Conservation (phyloP, 2,329 filamentous ascomycete species). For the Claviceps fusiformis region DNA sequence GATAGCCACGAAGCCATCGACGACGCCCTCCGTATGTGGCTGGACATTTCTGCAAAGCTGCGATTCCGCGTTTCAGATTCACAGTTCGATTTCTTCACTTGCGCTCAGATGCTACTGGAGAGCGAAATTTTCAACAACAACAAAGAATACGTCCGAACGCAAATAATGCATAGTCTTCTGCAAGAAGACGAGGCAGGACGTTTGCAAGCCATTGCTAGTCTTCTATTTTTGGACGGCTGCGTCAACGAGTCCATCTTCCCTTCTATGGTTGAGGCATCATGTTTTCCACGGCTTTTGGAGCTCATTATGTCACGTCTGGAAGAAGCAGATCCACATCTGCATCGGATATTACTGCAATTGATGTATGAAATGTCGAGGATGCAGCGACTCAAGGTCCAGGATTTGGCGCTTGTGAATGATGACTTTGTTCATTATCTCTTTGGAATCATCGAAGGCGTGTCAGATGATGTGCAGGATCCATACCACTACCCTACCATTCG, state of each 20-base stretch:
- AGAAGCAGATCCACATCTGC: conserved; percentile 55
- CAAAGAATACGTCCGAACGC: conserved; percentile 75
- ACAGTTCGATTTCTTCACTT: conserved; percentile 68
- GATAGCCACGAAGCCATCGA: conserved; percentile 53
- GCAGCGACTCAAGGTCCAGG: conserved; percentile 62
- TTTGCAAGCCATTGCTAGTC: conserved; percentile 70
- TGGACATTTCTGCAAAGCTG: conserved; percentile 62
- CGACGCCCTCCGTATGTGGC: conserved; percentile 70
- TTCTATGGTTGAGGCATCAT: conserved; percentile 75
- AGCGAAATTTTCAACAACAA: conserved; percentile 63
- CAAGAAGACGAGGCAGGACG: conserved; percentile 73
- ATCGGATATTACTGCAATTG: conserved; percentile 71
- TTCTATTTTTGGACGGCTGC: conserved; percentile 78
- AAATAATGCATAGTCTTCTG: conserved; percentile 76
- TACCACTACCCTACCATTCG: conserved; percentile 94
- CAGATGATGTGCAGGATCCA: conserved; percentile 76
- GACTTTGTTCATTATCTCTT: conserved; percentile 75
- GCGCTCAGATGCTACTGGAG: conserved; percentile 64
- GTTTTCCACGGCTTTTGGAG: conserved; percentile 72
- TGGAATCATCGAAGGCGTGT: conserved; percentile 73
- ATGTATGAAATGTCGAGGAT: conserved; percentile 96
- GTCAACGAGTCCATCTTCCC: conserved; percentile 65
- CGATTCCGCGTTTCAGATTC: conserved; percentile 62
- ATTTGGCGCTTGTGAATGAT: conserved; percentile 66
- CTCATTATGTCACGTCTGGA: conserved; percentile 56